Conservation (phyloP, 2,329 filamentous ascomycete species). For the Coniochaeta prunicola region DNA sequence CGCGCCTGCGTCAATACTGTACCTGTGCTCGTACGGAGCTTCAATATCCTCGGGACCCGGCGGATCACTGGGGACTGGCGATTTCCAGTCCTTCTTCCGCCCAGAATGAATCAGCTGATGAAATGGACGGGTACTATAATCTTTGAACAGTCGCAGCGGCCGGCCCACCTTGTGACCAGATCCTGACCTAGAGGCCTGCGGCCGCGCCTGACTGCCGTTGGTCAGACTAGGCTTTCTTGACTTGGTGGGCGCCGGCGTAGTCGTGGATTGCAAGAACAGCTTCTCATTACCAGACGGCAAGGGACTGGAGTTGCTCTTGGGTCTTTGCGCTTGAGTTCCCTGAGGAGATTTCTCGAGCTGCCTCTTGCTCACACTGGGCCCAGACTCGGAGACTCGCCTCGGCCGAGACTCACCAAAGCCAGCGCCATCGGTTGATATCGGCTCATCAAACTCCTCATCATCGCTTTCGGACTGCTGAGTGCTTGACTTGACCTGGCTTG, state of each 20-base stretch:
- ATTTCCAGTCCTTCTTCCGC: not conserved
- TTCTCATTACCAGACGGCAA: not conserved
- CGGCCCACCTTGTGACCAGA: not conserved
- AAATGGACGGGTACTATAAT: not conserved
- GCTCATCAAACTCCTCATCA: not conserved
- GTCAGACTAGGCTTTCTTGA: not conserved
- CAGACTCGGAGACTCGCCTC: not conserved
- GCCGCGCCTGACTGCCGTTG: not conserved
- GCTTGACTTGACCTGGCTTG: too few relatives aligned
- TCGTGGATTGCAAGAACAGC: not conserved
- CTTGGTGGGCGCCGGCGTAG: not conserved
- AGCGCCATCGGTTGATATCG: not conserved
- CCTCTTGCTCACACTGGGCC: not conserved
- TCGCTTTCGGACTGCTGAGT: not conserved
- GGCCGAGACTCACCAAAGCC: not conserved
- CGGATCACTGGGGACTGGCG: not conserved
- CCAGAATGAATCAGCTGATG: slow-evolving; percentile 1
- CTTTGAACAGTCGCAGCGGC: not conserved
- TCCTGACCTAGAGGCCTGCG: not conserved
- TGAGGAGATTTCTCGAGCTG: not conserved
- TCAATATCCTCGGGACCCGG: not conserved
- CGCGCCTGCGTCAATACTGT: not conserved
- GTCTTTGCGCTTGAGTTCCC: not conserved
- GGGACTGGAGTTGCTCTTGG: not conserved
- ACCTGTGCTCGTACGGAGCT: not conserved